Base-by-base conservation (phyloP, 352 stramenopile genomes). In the Phytophthora aleatoria region DNA sequence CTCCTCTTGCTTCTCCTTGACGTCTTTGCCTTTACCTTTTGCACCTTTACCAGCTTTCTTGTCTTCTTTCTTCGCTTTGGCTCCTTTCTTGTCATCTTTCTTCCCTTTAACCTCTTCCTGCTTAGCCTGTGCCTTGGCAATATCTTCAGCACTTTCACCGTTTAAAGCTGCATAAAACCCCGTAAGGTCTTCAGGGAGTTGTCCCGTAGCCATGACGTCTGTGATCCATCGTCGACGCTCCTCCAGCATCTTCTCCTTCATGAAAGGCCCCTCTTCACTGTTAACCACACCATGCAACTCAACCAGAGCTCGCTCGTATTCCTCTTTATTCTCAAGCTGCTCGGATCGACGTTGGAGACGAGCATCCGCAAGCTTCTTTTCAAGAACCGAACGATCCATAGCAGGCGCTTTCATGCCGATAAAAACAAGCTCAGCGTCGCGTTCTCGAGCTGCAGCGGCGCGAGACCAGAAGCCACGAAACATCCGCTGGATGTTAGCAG, bases 141-240 rank as follows among this genome's bases (percentile, higher is more conserved):
- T 53, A 0, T 72, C 74, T 35, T 76, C 78, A 50, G 61, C 51
- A 15, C 49, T 72, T 60, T 70, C 69, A 7, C 67, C 73, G 42
- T 81, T 89, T 30, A 79, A 64, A 41, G 74, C 69, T 0, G 76
- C 71, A 65, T 98, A 98, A 70, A 94, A 98, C 3, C 69, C 90
- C 20, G 79, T 73, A 16, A 98, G 84, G 65, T 97, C 93, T 65
- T 98, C 94, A 0, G 93, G 93, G 38, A 98, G 75, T 28, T 90
- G 66, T 0, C 87, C 76, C 53, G 85, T 74, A 55, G 88, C 87
- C 69, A 98, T 96, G 55, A 96, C 76, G 26, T 98, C 86, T 4
- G 92, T 98, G 61, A 98, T 92, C 95, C 94, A 98, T 39, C 83
- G 74, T 20, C 91, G 91, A n/a, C 93, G 75, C 65, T 97, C 92